Evolutionary conservation across 768 basidiomycete species (phyloP), one percentile per base, ranked within the genome.

Genomic region (Chalciporus pseudorubinellus): DNA sequence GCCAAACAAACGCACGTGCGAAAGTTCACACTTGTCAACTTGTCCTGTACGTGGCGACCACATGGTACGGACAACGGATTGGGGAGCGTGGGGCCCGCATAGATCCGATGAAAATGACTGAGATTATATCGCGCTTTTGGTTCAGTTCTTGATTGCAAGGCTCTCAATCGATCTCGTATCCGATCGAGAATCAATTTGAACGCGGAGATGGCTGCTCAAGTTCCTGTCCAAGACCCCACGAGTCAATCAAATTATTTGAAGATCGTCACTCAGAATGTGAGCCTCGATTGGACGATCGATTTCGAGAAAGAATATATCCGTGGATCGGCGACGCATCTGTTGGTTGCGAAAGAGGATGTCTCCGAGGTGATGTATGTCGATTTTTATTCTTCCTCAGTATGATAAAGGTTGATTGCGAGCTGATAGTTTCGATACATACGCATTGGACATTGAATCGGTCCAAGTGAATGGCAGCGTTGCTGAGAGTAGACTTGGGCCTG

Each of bases 181-280:
- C 33, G 4, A 34, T 16, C 33, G 33, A 34, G 28, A 50, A n/a
- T n/a, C n/a, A n/a, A n/a, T n/a, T n/a, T n/a, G n/a, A n/a, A n/a
- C n/a, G n/a, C n/a, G n/a, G n/a, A n/a, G 9, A 62, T 65, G 63
- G 55, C 60, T 7, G 24, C 31, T n/a, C 12, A 34, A 22, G 20
- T 68, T 13, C 52, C 50, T 4, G 2, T 44, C 39, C 12, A 57
- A n/a, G 77, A 80, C 51, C 74, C 73, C 8, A 74, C 79, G 0
- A 77, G 81, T 0, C 77, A 82, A 55, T 74, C 82, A n/a, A 86
- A 86, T 70, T 84, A 81, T 61, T 61, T 63, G 16, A 59, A 76
- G 39, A 69, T 84, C 58, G 58, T 64, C 12, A 78, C 81, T 5
- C 69, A 68, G 20, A 74, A 84, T 55, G 65, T 84, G 21, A 60